Evolutionary conservation across 768 basidiomycete genomes (phyloP).

Genomic region (Pisolithus microcarpus): DNA sequence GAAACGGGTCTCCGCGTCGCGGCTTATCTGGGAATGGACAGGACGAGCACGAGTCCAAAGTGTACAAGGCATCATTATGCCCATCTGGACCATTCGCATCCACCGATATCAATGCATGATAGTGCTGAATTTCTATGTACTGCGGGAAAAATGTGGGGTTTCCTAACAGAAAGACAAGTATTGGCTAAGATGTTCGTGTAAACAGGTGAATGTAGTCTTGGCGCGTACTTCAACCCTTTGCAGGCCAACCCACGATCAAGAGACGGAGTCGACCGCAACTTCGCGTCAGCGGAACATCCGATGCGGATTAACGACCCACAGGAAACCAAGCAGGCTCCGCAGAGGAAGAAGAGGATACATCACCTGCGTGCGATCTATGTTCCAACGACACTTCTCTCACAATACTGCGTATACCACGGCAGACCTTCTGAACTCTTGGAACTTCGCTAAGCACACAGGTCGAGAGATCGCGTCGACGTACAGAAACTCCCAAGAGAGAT

Average conservation of each 20-base stretch:
- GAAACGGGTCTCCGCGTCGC: too few species aligned
- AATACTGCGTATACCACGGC: slow-evolving; percentile 16
- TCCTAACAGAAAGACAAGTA: too few species aligned
- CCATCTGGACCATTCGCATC: too few species aligned
- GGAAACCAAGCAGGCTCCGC: slow-evolving; percentile 15
- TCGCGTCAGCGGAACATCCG: slow-evolving; percentile 45
- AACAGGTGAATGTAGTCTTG: too few species aligned
- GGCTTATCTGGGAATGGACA: too few species aligned
- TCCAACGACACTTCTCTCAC: not conserved
- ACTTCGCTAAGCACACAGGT: slow-evolving; percentile 65
- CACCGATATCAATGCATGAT: too few species aligned
- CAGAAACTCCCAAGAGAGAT: slow-evolving; percentile 83
- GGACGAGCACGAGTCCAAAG: too few species aligned
- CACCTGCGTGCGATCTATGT: slow-evolving; percentile 43
- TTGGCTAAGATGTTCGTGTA: too few species aligned
- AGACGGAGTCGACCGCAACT: slow-evolving; percentile 64
- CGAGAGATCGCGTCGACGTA: slow-evolving; percentile 79
- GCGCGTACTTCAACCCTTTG: too few species aligned
- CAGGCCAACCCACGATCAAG: slow-evolving; percentile 49
- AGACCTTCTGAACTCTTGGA: slow-evolving; percentile 76
- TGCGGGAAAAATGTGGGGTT: too few species aligned
- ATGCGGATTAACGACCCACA: slow-evolving; percentile 19
- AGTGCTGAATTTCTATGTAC: too few species aligned
- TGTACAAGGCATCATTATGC: too few species aligned
- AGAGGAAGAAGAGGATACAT: slow-evolving; percentile 31